Base-by-base conservation (phyloP, 768 basidiomycete species). In the Hortiboletus flavorubellus region DNA sequence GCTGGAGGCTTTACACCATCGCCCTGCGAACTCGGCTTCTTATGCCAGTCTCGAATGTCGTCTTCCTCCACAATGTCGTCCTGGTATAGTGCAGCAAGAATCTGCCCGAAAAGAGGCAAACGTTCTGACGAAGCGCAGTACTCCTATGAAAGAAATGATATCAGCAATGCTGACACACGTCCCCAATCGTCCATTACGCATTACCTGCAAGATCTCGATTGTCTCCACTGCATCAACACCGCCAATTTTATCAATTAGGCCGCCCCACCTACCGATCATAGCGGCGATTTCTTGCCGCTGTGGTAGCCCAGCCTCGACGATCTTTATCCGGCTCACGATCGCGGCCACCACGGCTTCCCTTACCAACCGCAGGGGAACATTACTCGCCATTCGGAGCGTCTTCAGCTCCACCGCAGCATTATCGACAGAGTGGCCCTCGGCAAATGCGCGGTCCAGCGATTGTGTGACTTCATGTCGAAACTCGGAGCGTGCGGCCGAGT, bases 301-400 rank as follows among this genome's bases (percentile, higher is more conserved):
- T 18, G 76, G 76, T 3, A 68, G 70, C 1, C 81, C 82, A 4
- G 78, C 81, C 3, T 81, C 80, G 2, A 85, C 77, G 40, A 92
- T 72, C 46, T 75, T 75, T 44, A 94, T 86, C 55, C 81, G 80
- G 55, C 85, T 83, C 52, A 96, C 85, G 54, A 98, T 79, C 38
- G 85, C 89, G n/a, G 80, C 80, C 37, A 98, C 78, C n/a, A 98
- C 91, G 15, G 89, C 89, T 70, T 94, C 89, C 49, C 90, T 80
- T 15, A 97, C 94, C 48, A 85, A 79, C n/a, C 80, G 81, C 18
- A 97, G 79, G 11, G 91, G 82, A 29, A 98, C 96, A 64, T 98
- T 98, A 64, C 88, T 91, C 35, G 93, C 93, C 92, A 98, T 96
- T 46, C 95, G 89, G 43, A 99, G 81, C 42, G 96, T 97, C 75